phyloP scores from a whole-genome alignment of 2,329 filamentous ascomycete species.

The Rhynchosporium agropyri region DNA sequence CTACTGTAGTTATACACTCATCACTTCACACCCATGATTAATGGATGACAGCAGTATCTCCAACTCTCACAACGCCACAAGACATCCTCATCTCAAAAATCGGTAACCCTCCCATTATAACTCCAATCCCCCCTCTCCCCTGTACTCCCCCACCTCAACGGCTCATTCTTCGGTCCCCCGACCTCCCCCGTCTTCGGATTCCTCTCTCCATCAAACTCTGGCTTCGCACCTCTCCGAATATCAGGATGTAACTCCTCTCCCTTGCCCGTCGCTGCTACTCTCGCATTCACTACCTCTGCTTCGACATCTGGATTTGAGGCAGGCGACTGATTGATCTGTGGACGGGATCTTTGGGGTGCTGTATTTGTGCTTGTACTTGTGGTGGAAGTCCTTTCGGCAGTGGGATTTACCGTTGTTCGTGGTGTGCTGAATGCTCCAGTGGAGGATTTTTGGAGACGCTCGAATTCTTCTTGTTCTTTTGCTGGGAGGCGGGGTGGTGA shows the following conservation, averaged over 20 bases:
- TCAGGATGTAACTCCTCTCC: constrained; percentile 71
- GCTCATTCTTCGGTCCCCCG: constrained; percentile 96
- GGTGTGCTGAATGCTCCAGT: constrained; percentile 78
- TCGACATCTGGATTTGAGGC: constrained; percentile 32
- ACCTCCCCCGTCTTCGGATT: constrained; percentile 96
- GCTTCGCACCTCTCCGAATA: constrained; percentile 74
- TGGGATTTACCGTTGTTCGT: constrained; percentile 30
- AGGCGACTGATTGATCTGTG: constrained; percentile 55
- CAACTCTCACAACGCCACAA: too few species aligned
- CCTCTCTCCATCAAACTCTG: constrained; percentile 89
- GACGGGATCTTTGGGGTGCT: constrained; percentile 31
- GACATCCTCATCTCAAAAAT: constrained; percentile 61
- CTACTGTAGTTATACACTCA: too few species aligned
- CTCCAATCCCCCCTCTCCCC: constrained; percentile 76
- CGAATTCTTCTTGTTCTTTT: constrained; percentile 87
- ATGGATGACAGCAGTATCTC: too few species aligned
- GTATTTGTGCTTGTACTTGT: constrained; percentile 11
- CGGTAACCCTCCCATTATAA: constrained; percentile 92
- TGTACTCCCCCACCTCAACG: constrained; percentile 76
- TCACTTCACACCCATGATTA: too few species aligned
- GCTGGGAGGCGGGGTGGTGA: constrained; percentile 84
- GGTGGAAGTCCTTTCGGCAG: constrained; percentile 23
- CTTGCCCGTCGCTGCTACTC: constrained; percentile 56
- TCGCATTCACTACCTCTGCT: constrained; percentile 43
- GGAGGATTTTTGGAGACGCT: constrained; percentile 77